Percentiles rank a stretch among this genome's conserved stretches.
phyloP scores from a whole-genome alignment of 164 flowering plant species.

The Saururus chinensis region DNA sequence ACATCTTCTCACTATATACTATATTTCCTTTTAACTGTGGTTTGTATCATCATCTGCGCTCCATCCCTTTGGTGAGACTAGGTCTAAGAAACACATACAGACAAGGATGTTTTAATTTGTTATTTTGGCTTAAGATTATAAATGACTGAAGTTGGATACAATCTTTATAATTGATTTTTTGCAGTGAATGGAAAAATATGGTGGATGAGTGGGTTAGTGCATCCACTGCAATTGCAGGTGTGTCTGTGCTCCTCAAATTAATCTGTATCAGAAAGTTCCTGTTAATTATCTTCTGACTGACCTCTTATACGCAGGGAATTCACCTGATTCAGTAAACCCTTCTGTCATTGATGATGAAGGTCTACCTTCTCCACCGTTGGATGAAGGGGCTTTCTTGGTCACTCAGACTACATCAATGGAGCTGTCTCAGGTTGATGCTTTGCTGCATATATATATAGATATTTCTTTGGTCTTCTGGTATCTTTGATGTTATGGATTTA shows the following conservation, averaged over 20 bases:
- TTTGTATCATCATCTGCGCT: too few relatives aligned
- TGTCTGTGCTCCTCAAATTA: not conserved
- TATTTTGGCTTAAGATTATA: too few relatives aligned
- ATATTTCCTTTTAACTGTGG: too few relatives aligned
- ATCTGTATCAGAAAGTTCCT: too few relatives aligned
- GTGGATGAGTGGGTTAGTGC: slow-evolving; percentile 69
- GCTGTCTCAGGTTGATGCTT: slow-evolving; percentile 45
- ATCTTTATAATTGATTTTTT: slow-evolving; percentile 1
- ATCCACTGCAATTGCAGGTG: slow-evolving; percentile 39
- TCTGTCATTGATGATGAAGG: slow-evolving; percentile 35
- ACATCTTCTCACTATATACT: too few relatives aligned
- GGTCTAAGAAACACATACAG: too few relatives aligned
- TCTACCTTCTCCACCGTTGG: slow-evolving; percentile 88
- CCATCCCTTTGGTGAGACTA: too few relatives aligned
- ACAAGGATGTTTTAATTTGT: too few relatives aligned
- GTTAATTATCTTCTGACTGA: not conserved
- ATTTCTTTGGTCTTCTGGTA: not conserved
- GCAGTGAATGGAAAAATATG: slow-evolving; percentile 73
- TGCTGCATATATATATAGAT: not conserved
- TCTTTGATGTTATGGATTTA: not conserved
- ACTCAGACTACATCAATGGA: slow-evolving; percentile 51
- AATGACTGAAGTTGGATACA: too few relatives aligned
- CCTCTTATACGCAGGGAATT: not conserved
- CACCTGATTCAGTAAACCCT: slow-evolving; percentile 45
- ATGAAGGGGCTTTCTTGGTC: slow-evolving; percentile 61